phyloP scores from a whole-genome alignment of 305 asterid species.

The Solanum hybrid region DNA sequence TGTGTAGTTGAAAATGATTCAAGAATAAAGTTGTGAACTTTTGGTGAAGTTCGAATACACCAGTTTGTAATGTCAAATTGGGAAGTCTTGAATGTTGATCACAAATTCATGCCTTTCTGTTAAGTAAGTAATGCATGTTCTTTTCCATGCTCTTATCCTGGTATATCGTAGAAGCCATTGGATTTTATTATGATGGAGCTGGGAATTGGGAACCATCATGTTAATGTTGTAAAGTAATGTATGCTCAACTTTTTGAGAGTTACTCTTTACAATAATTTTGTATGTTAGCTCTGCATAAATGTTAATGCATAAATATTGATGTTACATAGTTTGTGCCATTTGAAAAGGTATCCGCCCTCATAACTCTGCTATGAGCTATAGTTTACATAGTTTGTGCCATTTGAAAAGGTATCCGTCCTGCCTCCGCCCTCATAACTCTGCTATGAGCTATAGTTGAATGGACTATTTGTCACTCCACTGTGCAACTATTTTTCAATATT shows the following conservation, averaged over 20 bases:
- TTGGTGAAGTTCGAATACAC: not conserved
- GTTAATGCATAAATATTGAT: not conserved
- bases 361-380: not conserved
- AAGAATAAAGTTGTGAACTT: not conserved
- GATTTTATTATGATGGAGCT: not conserved
- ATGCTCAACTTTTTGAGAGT: not conserved
- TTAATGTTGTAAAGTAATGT: not conserved
- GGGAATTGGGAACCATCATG: not conserved
- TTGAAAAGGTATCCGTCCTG: not conserved
- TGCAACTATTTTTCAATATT: not conserved
- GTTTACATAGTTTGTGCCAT: not conserved
- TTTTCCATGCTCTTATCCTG: not conserved
- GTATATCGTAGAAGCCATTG: not conserved
- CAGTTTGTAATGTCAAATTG: not conserved
- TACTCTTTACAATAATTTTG: not conserved
- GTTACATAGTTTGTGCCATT: not conserved
- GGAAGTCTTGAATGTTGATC: not conserved
- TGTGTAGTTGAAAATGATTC: not conserved
- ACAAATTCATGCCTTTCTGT: not conserved
- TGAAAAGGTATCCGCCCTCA: not conserved
- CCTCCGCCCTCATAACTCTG: not conserved
- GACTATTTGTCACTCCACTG: not conserved
- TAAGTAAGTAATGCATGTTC: not conserved
- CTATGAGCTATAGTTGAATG: not conserved
- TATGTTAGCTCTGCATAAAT: not conserved